These are phyloP conservation scores for Posidonia oceanica DNA, from an alignment of 116 monocot genomes.

Conservation along the genomic window DNA sequence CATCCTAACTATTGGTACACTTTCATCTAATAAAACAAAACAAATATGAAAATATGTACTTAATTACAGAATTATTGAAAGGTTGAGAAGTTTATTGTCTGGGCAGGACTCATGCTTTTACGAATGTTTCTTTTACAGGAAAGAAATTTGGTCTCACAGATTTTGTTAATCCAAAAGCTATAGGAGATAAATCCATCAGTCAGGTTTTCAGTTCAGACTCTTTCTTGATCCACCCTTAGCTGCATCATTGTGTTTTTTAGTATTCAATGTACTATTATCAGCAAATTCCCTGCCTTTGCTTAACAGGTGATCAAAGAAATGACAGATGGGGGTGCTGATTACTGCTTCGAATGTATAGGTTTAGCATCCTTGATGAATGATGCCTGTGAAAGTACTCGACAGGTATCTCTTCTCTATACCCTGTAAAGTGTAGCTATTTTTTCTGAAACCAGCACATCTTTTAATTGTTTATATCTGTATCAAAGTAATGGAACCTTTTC, in stretches of 20 bases:
- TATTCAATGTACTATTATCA: too few species aligned
- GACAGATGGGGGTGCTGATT: constrained; percentile 87
- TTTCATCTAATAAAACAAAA: too few species aligned
- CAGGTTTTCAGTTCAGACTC: constrained; percentile 23
- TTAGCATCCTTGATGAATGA: constrained; percentile 57
- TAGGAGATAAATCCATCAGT: constrained; percentile 36
- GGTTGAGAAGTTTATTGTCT: too few species aligned
- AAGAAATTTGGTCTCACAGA: constrained; percentile 77
- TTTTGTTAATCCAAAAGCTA: constrained; percentile 72
- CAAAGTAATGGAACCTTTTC: too few species aligned
- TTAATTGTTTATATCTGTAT: too few species aligned
- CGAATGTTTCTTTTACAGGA: constrained; percentile 16
- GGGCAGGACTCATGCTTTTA: too few species aligned
- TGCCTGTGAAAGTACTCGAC: constrained; percentile 47
- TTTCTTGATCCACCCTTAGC: neutral
- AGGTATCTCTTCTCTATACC: constrained; percentile 12
- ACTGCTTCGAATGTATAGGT: constrained; percentile 96
- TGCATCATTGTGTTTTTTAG: too few species aligned
- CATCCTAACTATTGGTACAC: too few species aligned
- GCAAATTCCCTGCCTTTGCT: too few species aligned
- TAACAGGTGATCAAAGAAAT: constrained; percentile 59
- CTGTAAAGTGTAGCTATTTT: too few species aligned
- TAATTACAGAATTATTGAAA: too few species aligned
- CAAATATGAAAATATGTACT: too few species aligned
- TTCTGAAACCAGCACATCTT: neutral